These are phyloP conservation scores for Trichomonascus vanleenenianus DNA, from an alignment of 805 yeast genomes.

Conservation along the genomic window DNA sequence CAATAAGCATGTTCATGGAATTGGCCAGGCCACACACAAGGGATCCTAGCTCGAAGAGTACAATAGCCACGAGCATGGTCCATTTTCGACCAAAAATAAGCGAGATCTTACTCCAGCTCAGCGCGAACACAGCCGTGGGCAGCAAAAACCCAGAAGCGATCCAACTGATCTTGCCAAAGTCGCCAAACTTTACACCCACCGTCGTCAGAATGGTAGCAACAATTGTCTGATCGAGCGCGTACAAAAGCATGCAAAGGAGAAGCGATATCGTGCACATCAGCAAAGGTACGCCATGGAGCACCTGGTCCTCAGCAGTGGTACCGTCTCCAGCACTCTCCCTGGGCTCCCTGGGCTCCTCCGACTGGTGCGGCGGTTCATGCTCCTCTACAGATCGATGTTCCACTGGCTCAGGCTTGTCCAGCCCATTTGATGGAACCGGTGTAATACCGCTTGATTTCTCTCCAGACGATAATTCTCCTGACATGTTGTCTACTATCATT, in stretches of 20 bases:
- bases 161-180: constrained; percentile 42
- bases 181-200: constrained; percentile 45
- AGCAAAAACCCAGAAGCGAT: constrained; percentile 56
- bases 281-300: constrained; percentile 17
- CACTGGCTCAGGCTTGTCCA: too few relatives aligned
- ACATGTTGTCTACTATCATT: too few relatives aligned
- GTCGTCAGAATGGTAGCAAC: constrained; percentile 46
- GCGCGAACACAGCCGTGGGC: constrained; percentile 57
- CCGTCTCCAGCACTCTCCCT: constrained; percentile 20
- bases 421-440: too few relatives aligned
- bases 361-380: too few relatives aligned
- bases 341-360: neutral
- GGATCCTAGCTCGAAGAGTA: constrained; percentile 36
- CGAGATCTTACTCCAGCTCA: constrained; percentile 53
- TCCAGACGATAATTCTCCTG: too few relatives aligned
- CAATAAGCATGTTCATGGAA: constrained; percentile 52
- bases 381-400: too few relatives aligned
- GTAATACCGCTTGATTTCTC: too few relatives aligned
- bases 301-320: constrained; percentile 17
- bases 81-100: constrained; percentile 38
- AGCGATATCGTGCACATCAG: constrained; percentile 14
- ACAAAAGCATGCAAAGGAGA: constrained; percentile 17
- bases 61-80: constrained; percentile 32
- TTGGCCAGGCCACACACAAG: constrained; percentile 35
- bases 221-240: constrained; percentile 44